A percentile compares a stretch with the other conserved stretches of the same genome.
Evolutionary conservation across 306 rosid species (phyloP).

Genomic region (Gastrolobium villosum): DNA sequence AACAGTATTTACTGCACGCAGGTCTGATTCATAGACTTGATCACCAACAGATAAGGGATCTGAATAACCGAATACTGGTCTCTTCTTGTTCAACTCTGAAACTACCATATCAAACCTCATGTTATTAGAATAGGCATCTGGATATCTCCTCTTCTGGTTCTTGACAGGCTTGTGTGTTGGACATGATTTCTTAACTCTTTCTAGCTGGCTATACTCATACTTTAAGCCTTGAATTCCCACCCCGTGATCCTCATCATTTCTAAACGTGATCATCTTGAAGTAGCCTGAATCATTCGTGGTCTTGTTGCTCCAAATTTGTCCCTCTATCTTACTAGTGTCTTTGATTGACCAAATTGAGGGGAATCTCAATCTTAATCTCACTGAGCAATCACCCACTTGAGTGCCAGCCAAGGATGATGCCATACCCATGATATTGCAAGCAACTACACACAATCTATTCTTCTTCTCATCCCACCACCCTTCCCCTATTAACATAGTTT

Average conservation of each 20-base stretch:
- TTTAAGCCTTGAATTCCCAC: constrained; percentile 24
- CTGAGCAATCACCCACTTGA: constrained; percentile 69
- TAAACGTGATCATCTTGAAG: constrained; percentile 56
- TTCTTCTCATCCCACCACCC: constrained; percentile 69
- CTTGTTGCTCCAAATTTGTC: constrained; percentile 74
- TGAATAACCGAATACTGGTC: constrained; percentile 48
- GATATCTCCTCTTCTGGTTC: constrained; percentile 25
- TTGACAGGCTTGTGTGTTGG: constrained; percentile 20
- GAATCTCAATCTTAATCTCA: constrained; percentile 54
- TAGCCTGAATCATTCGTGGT: constrained; percentile 46
- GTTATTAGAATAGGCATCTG: constrained; percentile 45
- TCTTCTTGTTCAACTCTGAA: constrained; percentile 21
- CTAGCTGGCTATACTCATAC: constrained; percentile 63
- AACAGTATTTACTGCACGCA: background rate
- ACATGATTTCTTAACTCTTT: constrained; percentile 54
- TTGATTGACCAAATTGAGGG: constrained; percentile 65
- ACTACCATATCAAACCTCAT: constrained; percentile 60
- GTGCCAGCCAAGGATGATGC: constrained; percentile 47
- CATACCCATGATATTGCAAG: constrained; percentile 51
- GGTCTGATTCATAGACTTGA: background rate
- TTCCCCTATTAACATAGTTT: constrained; percentile 60
- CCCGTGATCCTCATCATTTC: background rate
- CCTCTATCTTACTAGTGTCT: constrained; percentile 52
- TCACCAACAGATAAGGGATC: constrained; percentile 55
- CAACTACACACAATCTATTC: constrained; percentile 50